Base-by-base conservation (phyloP, 768 basidiomycete genomes). In the Boletus edulis region DNA sequence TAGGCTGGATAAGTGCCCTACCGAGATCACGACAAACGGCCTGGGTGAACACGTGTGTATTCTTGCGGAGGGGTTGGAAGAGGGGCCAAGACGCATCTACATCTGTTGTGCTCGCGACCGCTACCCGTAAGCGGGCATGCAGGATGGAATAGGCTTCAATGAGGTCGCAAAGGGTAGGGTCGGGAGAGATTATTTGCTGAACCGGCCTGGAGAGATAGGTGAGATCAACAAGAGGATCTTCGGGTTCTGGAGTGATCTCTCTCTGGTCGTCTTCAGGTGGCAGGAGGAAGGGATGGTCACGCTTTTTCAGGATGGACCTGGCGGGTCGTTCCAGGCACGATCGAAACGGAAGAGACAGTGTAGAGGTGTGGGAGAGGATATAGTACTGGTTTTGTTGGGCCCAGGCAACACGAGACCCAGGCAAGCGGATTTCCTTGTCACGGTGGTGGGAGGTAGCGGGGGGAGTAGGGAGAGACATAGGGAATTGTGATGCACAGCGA, bases 201-300 rank as follows among this genome's bases (percentile, higher is more conserved):
- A 93, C 79, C 3, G 90, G 85, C 27, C 78, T 73, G n/a, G 77
- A 77, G 31, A 93, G 80, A 65, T 90, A 93, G 18, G 70, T 68
- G 13, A 84, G 71, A 62, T 90, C 77, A 8, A 75, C 76, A 17
- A 90, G 76, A 12, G 89, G 87, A 62, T 85, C 82, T 3, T 72
- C 70, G 3, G 91, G 91, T 62, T 90, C 90, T n/a, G 91, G 91
- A 0, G 91, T 92, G 14, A 76, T 70, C 53, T 89, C 84, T 52
- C 89, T 81, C 49, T 72, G 68, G 24, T 70, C 72, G 46, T 78
- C 74, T n/a, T 81, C 75, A 4, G 76, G 56, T 4, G 67, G 64
- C 1, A 77, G 67, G 20, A 79, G 70, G 20, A 68, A 55, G 10
- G 62, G 57, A 24, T 74, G 63, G 41, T 54, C 47, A 60, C 60